Evolutionary conservation across 306 rosid genomes (phyloP), one percentile per base, ranked within the genome.

Genomic region (Quillaja saponaria): DNA sequence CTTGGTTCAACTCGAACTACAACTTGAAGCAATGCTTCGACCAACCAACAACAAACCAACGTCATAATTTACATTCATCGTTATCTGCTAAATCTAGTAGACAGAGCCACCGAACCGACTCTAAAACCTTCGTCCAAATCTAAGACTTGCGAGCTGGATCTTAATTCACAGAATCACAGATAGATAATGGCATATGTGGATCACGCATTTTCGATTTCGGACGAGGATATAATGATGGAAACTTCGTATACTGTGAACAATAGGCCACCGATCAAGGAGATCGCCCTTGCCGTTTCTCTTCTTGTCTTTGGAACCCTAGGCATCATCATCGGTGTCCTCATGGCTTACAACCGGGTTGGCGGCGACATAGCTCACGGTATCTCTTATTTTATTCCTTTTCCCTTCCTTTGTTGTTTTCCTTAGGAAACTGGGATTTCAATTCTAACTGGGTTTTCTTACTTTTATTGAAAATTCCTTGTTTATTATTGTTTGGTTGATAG

Each of bases 291-390:
- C 46, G 65, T 94, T 16, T 47, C 99, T 0, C 99, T 94, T 16
- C 96, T 94, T 55, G 81, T 94, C 49, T 85, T 85, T 39, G 99
- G 99, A 3, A 58, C 84, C 34, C 71, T 89, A 53, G 95, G 87
- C 53, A 85, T 94, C 74, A 7, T 94, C 63, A 51, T 89, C 72
- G 99, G 99, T 50, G 33, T 59, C 52, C 12, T 87, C 83, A 94
- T 94, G 99, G 84, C 89, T 62, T 66, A 77, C 66, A 85, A 94
- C 63, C 97, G 37, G 38, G 87, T 94, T 57, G 99, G 99, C 52
- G 99, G 99, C 56, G 99, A 89, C 82, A 83, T 71, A 61, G 95
- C 85, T 71, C 99, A 94, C 71, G 99, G 99, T 94, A 81, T 13
- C n/a, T 13, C 13, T 0, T 7, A 18, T 58, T n/a, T n/a, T n/a